Evolutionary conservation across 2,329 filamentous ascomycete species (phyloP), one percentile per base, ranked within the genome.

Genomic region (Thielaviopsis cerberus): DNA sequence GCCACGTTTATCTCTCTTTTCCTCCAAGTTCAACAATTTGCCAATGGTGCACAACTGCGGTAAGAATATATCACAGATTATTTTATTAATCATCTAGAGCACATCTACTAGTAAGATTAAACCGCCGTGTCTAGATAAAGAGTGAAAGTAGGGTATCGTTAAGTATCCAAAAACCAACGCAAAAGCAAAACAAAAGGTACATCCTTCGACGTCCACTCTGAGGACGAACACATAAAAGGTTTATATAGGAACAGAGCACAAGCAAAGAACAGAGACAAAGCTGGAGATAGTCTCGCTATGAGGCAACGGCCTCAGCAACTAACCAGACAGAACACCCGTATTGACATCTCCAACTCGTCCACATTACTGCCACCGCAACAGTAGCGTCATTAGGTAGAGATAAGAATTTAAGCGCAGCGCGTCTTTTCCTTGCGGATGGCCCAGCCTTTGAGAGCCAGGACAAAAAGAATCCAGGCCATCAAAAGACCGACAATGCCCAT

Each of bases 381-480:
- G 20, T 48, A n/a, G 41, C 5, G n/a, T 48, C 10, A 48, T 48
- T 22, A 48, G n/a, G 41, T 48, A 22, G 22, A 4, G 20, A 20
- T 30, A 4, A 6, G 3, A 11, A 15, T 37, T 57, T 52, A 57
- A 25, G 15, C 48, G 17, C 55, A 51, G 26, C 27, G 41, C 20
- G 30, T 25, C 25, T 53, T 55, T 64, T 79, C 76, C 57, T 67
- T 71, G 54, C 76, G 73, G 17, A 80, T 70, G 4, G 88, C 88
- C 88, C 88, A 94, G 25, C 89, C 90, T 71, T 95, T 96, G 67
- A 95, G 71, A 25, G 88, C 85, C 61, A 96, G 79, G 11, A 86
- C 73, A 26, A 89, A 66, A 22, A 94, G 78, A 57, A 85, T 78
- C 82, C 87, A 95, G 0, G 89, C 83, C 86, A 96, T 91, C 55